phyloP scores from a whole-genome alignment of 176 grass and related monocot genomes.

The Aegilops longissima region DNA sequence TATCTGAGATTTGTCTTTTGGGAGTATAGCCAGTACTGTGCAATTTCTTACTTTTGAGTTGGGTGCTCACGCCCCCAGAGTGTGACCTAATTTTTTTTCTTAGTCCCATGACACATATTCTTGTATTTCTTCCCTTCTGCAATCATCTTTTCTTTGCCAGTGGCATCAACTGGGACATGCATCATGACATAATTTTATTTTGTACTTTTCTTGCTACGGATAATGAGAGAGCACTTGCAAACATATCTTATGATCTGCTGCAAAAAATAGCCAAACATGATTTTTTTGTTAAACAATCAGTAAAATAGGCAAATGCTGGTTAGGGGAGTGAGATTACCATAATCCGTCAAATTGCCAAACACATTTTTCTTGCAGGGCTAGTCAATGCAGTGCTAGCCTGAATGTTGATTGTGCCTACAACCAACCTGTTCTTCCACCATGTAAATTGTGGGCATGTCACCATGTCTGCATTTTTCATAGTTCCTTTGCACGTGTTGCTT shows the following conservation, averaged over 20 bases:
- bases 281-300: not conserved
- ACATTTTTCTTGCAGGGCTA: not conserved
- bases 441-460: not conserved
- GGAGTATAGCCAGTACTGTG: not conserved
- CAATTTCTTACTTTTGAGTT: not conserved
- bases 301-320: not conserved
- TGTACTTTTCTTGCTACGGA: not conserved
- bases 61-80: not conserved
- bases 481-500: not conserved
- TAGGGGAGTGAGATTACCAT: not conserved
- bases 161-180: constrained; percentile 11
- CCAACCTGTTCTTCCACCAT: not conserved
- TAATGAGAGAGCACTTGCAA: not conserved
- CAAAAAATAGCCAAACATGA: not conserved
- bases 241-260: not conserved
- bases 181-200: not conserved
- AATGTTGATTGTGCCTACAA: not conserved
- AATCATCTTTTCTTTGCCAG: not conserved
- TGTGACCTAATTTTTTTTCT: not conserved
- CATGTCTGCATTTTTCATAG: not conserved
- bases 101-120: not conserved
- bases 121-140: not conserved
- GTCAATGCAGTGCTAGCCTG: not conserved
- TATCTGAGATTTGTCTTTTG: constrained; percentile 7
- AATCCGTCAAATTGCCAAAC: not conserved